Conservation (phyloP, 1,284 basidiomycete genomes). For the Tilletiopsis washingtonensis region DNA sequence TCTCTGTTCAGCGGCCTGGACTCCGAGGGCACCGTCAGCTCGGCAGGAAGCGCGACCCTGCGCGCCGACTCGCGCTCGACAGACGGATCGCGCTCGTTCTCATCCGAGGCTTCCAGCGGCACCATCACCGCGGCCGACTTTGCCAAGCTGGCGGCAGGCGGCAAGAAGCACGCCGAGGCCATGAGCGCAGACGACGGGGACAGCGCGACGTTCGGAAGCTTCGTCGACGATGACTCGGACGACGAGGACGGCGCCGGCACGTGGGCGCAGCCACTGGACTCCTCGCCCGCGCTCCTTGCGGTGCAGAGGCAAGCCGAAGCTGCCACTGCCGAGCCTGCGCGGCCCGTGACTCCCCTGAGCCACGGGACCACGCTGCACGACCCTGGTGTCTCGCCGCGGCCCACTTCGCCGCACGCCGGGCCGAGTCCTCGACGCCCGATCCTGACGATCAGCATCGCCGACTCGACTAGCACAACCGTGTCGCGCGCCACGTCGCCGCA, state of each 20-base stretch:
- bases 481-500: not conserved
- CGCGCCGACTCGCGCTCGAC: too few relatives aligned
- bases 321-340: not conserved
- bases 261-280: constrained; percentile 40
- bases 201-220: constrained; percentile 25
- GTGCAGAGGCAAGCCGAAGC: not conserved
- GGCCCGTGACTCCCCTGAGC: not conserved
- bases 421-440: constrained; percentile 26
- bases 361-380: constrained; percentile 1
- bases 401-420: not conserved
- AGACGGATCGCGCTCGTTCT: constrained; percentile 12
- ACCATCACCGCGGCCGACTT: not conserved
- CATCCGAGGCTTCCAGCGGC: not conserved
- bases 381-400: constrained; percentile 3
- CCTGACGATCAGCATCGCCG: constrained; percentile 32
- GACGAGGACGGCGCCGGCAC: constrained; percentile 35
- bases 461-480: constrained; percentile 10
- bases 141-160: not conserved
- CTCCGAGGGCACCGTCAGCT: constrained; percentile 8
- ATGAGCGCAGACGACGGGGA: too few relatives aligned
- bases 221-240: constrained; percentile 28
- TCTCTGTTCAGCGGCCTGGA: constrained; percentile 16
- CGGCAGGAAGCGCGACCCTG: constrained; percentile 15
- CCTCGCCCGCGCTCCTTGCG: constrained; percentile 2
- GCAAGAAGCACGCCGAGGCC: not conserved